These are phyloP conservation scores for Aspergillus saccharolyticus DNA, from an alignment of 495 filamentous ascomycete genomes.

Conservation along the genomic window DNA sequence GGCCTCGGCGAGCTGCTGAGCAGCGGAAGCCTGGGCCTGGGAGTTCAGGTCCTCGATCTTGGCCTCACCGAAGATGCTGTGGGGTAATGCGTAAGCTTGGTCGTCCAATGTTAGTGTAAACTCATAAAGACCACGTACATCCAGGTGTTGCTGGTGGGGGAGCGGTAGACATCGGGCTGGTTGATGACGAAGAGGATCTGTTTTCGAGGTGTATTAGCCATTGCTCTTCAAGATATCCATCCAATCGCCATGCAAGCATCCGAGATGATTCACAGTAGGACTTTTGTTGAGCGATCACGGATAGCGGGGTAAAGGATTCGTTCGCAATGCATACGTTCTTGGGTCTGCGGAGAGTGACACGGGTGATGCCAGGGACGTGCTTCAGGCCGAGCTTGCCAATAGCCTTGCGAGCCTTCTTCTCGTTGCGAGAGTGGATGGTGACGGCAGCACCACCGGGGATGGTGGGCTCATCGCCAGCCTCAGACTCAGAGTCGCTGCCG, in stretches of 20 bases:
- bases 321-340: constrained; percentile 70
- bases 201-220: constrained; percentile 16
- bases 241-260: not conserved
- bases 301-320: constrained; percentile 14
- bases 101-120: not conserved
- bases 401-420: constrained; percentile 99
- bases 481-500: constrained; percentile 72
- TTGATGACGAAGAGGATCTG: constrained; percentile 99
- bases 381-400: constrained; percentile 97
- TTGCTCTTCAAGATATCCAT: not conserved
- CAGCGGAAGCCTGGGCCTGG: constrained; percentile 88
- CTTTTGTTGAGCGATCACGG: not conserved
- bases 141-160: constrained; percentile 96
- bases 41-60: constrained; percentile 99
- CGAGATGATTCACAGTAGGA: not conserved
- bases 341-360: constrained; percentile 93
- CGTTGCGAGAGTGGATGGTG: constrained; percentile 92
- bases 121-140: constrained; percentile 62
- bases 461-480: constrained; percentile 62
- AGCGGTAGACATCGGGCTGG: constrained; percentile 98
- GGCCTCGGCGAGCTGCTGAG: constrained; percentile 80
- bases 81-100: constrained; percentile 17
- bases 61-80: constrained; percentile 97
- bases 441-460: constrained; percentile 83
- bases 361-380: constrained; percentile 93